Base-by-base conservation (phyloP, 345 rosid genomes). In the Erysimum cheiranthoides region DNA sequence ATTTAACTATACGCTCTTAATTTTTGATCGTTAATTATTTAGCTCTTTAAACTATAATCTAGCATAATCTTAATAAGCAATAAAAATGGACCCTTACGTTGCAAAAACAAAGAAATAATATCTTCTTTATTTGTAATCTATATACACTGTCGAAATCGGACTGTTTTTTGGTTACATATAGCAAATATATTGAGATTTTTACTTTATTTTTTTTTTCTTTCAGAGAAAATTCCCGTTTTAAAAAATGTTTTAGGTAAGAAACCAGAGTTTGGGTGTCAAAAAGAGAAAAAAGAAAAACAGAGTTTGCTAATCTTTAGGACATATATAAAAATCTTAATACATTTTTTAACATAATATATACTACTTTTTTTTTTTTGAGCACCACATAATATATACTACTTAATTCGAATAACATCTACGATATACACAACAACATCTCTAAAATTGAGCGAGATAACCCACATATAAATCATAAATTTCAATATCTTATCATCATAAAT, bases 1-100 rank as follows among this genome's bases (percentile, higher is more conserved):
- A 38, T 11, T 18, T 13, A 56, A 25, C 42, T 42, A 42, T 61
- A 5, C 8, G 16, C 21, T 32, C 12, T 40, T 65, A 21, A 27
- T 6, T 73, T 18, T 30, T 43, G 65, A 10, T 28, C 35, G 7
- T 70, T 8, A 69, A 54, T 10, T 36, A 58, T 34, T 32, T 16
- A 8, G 28, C 21, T 59, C 14, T 21, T 18, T 32, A 2, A 18
- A 58, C 3, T 11, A 6, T 16, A 66, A 31, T 50, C 13, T 50
- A 42, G 25, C 6, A 27, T 52, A 9, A 4, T 64, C 10, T 30
- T 25, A 51, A 4, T 11, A 36, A 18, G 14, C 35, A 66, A 50
- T 9, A 39, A 66, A 43, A 21, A 5, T 38, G 50, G 14, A 18
- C 17, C 30, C 8, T 28, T 64, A 64, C 17, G 5, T 5, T 31